These are phyloP conservation scores for Phialophora expanda DNA, from an alignment of 2,329 filamentous ascomycete species.

Conservation along the genomic window DNA sequence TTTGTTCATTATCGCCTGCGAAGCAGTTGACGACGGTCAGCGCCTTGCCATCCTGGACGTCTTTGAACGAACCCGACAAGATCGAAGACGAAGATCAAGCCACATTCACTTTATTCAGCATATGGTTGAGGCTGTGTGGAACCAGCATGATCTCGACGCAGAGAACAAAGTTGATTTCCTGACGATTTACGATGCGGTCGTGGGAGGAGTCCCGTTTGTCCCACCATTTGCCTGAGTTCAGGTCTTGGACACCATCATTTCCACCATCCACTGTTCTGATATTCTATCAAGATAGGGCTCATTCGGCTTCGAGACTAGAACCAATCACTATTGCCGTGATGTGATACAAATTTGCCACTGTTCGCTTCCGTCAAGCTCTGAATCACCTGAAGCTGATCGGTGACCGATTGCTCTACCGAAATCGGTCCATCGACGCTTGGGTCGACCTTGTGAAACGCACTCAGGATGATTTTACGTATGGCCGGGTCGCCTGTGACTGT, in stretches of 20 bases:
- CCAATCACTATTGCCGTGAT: not conserved
- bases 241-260: too few species aligned
- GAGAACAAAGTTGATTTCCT: not conserved
- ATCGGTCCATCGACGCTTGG: not conserved
- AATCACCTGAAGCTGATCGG: not conserved
- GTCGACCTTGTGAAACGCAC: not conserved
- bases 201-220: not conserved
- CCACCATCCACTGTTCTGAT: not conserved
- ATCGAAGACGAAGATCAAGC: not conserved
- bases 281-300: not conserved
- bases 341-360: not conserved
- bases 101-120: not conserved
- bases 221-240: not conserved
- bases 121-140: not conserved
- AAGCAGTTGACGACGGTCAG: conserved; percentile 11
- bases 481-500: not conserved
- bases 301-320: not conserved
- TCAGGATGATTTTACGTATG: not conserved
- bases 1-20: conserved; percentile 35
- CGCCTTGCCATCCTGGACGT: not conserved
- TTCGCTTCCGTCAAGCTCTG: not conserved
- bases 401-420: not conserved
- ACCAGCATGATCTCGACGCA: not conserved
- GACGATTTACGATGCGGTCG: not conserved
- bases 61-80: not conserved